Evolutionary conservation across 768 basidiomycete species (phyloP), one percentile per base, ranked within the genome.

Genomic region (Mycena metata): DNA sequence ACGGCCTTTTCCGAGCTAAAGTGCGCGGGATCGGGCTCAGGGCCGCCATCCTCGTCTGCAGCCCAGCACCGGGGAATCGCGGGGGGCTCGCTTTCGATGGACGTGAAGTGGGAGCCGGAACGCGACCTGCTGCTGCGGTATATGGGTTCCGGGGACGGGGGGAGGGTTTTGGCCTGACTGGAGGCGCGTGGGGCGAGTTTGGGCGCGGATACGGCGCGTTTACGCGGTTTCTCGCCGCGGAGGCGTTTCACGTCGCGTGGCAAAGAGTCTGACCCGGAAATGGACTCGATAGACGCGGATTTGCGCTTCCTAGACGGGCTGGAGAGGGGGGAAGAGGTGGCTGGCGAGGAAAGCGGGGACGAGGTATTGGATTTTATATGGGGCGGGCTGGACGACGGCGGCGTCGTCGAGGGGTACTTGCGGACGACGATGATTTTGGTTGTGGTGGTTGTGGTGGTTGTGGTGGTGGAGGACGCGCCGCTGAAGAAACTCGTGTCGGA

Each of bases 1-100:
- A 95, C 90, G 9, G 91, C 91, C 21, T 78, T 78, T 74, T 91
- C 91, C 15, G 89, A 91, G 77, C 89, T 91, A 52, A 89, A 76
- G 72, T 90, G 86, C 1, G 73, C 79, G 0, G 79, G 75, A 7
- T 88, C 88, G 1, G 30, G 30, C 3, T 88, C 86, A 6, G 30
- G 30, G 23, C 78, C 78, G 1, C 89, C 90, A 59, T 86, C 82
- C 50, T 88, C 86, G 23, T 82, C 76, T 41, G 79, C 79, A 11
- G 82, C 82, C 88, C 91, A 92, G 49, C 80, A 79, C 19, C 86
- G 81, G 26, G 80, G 79, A 19, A 78, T 75, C 55, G 81, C 73
- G 15, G 83, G 82, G 41, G 73, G 50, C 9, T 80, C 79, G n/a
- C 75, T 75, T 39, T 82, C 82, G 1, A 74, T 35, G 19, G 78